These are phyloP conservation scores for Alternaria panax DNA, from an alignment of 2,329 filamentous ascomycete species.

Conservation along the genomic window DNA sequence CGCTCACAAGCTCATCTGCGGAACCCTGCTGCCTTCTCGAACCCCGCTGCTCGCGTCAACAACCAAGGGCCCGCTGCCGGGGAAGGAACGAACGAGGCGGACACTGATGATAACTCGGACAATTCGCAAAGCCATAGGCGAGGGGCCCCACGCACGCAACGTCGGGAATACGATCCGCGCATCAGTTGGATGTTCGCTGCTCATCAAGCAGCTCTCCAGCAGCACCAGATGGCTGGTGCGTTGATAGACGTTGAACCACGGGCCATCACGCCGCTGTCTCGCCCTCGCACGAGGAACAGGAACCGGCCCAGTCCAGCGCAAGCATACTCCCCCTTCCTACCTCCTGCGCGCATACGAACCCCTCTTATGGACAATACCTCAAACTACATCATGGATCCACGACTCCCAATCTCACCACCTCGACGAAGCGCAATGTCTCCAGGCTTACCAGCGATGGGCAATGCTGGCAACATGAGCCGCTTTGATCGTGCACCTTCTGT, in stretches of 20 bases:
- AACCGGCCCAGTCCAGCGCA: conserved; percentile 49
- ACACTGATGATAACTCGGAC: conserved; percentile 51
- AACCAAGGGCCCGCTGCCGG: conserved; percentile 34
- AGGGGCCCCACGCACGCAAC: conserved; percentile 33
- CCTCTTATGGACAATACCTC: conserved; percentile 44
- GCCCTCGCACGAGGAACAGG: conserved; percentile 50
- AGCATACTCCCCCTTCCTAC: conserved; percentile 46
- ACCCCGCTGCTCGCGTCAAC: conserved; percentile 32
- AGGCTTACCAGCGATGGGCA: conserved; percentile 24
- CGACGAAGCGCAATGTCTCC: conserved; percentile 36
- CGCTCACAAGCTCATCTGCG: conserved; percentile 48
- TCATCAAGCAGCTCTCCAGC: conserved; percentile 49
- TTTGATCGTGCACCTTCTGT: conserved; percentile 39
- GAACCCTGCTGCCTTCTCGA: conserved; percentile 32
- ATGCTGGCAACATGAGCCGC: conserved; percentile 21
- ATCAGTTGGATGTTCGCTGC: conserved; percentile 54
- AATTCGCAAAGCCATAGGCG: conserved; percentile 44
- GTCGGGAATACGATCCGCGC: conserved; percentile 50
- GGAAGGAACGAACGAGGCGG: conserved; percentile 38
- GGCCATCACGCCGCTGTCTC: conserved; percentile 49
- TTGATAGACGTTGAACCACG: conserved; percentile 49
- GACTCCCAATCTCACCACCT: conserved; percentile 42
- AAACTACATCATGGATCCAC: conserved; percentile 29
- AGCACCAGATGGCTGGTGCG: conserved; percentile 40
- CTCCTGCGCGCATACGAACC: conserved; percentile 45